Evolutionary conservation across 176 grass and related monocot species (phyloP).

Genomic region (Cenchrus fungigraminus): DNA sequence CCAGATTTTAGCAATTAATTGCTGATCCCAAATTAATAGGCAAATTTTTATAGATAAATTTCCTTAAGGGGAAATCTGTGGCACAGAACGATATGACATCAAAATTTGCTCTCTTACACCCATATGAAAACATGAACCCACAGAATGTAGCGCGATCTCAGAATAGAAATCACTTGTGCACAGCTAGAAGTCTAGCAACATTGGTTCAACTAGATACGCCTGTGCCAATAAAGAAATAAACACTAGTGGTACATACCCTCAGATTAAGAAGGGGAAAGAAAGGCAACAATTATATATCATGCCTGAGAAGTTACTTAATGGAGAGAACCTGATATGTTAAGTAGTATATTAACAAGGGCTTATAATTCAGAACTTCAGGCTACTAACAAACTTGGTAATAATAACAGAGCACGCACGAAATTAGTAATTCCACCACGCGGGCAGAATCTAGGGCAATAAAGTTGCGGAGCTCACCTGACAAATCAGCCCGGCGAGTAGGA

Average conservation of each 20-base stretch:
- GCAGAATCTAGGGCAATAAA: background rate
- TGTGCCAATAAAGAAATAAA: background rate
- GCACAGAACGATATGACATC: background rate
- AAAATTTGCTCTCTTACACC: background rate
- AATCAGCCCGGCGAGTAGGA: conserved; percentile 74
- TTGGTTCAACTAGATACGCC: background rate
- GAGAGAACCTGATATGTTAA: conserved; percentile 4
- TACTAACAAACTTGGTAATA: background rate
- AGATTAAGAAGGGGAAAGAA: background rate
- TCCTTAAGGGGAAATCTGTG: background rate
- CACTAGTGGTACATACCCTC: background rate
- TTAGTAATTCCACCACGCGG: conserved; percentile 10
- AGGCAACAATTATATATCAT: background rate
- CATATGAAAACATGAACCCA: conserved; percentile 1
- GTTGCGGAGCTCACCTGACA: conserved; percentile 65
- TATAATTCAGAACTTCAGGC: background rate
- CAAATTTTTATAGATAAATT: background rate
- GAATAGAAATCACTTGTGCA: background rate
- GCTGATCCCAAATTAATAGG: conserved; percentile 4
- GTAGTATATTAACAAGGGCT: background rate
- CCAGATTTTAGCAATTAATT: background rate
- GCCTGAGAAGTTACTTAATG: conserved; percentile 5
- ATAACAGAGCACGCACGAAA: conserved; percentile 21
- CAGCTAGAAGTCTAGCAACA: background rate
- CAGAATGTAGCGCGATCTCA: background rate